phyloP scores from a whole-genome alignment of 305 asterid species.

The Euphrasia arctica region DNA sequence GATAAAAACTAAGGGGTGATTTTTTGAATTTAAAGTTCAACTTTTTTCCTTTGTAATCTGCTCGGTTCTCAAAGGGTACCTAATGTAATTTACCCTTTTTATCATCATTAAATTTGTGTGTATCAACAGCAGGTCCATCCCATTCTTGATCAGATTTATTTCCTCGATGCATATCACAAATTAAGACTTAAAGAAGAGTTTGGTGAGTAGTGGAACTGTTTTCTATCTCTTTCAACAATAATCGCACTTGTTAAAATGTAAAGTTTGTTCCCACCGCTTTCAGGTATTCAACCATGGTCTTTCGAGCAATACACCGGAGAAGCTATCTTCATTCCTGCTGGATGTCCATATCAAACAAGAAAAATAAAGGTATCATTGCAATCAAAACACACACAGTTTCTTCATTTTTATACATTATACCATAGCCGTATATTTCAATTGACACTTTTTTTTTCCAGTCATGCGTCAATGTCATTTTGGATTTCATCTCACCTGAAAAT shows the following conservation, averaged over 20 bases:
- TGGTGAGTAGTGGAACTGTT: constrained; percentile 43
- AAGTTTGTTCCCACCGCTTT: constrained; percentile 21
- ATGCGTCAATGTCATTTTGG: constrained; percentile 67
- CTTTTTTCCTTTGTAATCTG: background rate
- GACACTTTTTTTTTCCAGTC: constrained; percentile 50
- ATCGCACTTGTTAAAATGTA: constrained; percentile 15
- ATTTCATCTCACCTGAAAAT: constrained; percentile 95
- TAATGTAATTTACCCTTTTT: background rate
- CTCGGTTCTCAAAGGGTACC: too few species aligned
- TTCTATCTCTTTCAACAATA: constrained; percentile 17
- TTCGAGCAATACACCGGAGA: constrained; percentile 84
- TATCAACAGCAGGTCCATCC: constrained; percentile 72
- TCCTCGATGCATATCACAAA: constrained; percentile 91
- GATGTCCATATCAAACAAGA: constrained; percentile 92
- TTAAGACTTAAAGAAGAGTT: constrained; percentile 88
- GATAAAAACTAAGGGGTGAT: background rate
- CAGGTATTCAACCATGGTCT: constrained; percentile 90
- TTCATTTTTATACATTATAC: constrained; percentile 13
- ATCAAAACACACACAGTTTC: constrained; percentile 2
- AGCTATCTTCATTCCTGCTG: constrained; percentile 96
- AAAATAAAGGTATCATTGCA: constrained; percentile 57
- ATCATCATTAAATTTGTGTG: background rate
- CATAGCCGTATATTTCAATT: constrained; percentile 7
- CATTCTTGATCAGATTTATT: constrained; percentile 76
- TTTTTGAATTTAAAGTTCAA: background rate